These are phyloP conservation scores for Coemansia sp. DNA, from an alignment of 192 early-diverging fungal species.

Conservation along the genomic window DNA sequence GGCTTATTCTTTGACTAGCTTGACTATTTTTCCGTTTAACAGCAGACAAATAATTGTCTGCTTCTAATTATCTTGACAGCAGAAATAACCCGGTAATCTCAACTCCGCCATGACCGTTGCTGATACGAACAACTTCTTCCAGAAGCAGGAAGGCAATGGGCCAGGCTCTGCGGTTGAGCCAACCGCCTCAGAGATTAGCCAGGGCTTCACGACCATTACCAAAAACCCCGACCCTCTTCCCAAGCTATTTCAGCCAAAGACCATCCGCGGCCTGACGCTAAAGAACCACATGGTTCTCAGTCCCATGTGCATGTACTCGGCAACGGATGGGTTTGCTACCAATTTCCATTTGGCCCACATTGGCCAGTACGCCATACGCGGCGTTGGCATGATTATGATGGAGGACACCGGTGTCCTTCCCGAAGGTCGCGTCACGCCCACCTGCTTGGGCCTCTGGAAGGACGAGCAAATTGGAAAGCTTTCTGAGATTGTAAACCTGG, in stretches of 20 bases:
- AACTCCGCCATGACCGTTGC: neutral
- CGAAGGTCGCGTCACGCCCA: conserved; percentile 75
- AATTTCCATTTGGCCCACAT: conserved; percentile 66
- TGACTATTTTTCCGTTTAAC: no score
- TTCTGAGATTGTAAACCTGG: conserved; percentile 51
- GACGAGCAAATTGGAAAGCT: conserved; percentile 40
- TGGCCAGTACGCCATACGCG: conserved; percentile 71
- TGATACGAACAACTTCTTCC: conserved; percentile 30
- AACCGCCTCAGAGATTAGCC: conserved; percentile 28
- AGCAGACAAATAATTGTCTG: no score
- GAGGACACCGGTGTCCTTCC: conserved; percentile 75
- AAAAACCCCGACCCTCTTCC: conserved; percentile 25
- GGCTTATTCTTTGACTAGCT: no score
- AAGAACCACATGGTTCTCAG: conserved; percentile 75
- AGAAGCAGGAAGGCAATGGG: conserved; percentile 20
- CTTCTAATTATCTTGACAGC: neutral
- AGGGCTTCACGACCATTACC: conserved; percentile 19
- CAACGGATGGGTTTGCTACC: conserved; percentile 64
- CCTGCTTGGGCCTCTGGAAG: conserved; percentile 62
- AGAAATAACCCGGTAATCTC: no score
- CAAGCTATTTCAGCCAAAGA: conserved; percentile 68
- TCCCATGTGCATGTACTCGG: conserved; percentile 83
- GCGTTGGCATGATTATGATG: conserved; percentile 75
- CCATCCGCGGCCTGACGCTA: conserved; percentile 63
- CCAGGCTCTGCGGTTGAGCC: conserved; percentile 39